These are phyloP conservation scores for Podochytrium sp. DNA, from an alignment of 192 early-diverging fungal genomes.

Conservation along the genomic window DNA sequence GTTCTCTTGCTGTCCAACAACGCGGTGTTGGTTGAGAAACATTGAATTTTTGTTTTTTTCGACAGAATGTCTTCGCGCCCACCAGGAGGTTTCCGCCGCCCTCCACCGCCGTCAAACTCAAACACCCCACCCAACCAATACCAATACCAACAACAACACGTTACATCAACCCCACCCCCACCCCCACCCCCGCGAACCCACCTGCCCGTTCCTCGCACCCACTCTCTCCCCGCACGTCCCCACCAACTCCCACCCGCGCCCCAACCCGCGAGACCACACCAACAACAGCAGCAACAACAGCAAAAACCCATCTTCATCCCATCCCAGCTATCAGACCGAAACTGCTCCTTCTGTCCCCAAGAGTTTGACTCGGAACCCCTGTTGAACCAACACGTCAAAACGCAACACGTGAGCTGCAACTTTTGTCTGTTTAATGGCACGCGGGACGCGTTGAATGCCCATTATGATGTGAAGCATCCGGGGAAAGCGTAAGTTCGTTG, in stretches of 20 bases:
- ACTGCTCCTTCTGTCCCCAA: not conserved
- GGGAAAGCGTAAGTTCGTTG: constrained; percentile 9
- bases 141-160: not conserved
- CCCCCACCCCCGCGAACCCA: not conserved
- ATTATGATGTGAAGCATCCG: constrained; percentile 5
- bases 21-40: not conserved
- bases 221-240: constrained; percentile 1
- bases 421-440: constrained; percentile 21
- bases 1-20: not conserved
- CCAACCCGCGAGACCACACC: too few species aligned
- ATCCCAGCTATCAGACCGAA: not conserved
- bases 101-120: constrained; percentile 11
- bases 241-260: not conserved
- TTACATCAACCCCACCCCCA: constrained; percentile 13
- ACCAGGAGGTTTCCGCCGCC: constrained; percentile 20
- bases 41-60: not conserved
- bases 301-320: not conserved
- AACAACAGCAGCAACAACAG: too few species aligned
- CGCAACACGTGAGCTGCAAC: constrained; percentile 9
- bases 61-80: not conserved
- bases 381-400: not conserved
- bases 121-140: not conserved
- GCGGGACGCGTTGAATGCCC: not conserved
- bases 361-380: constrained; percentile 6
- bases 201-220: not conserved